Evolutionary conservation across 495 filamentous ascomycete species (phyloP).

Genomic region (Clohesyomyces aquaticus): DNA sequence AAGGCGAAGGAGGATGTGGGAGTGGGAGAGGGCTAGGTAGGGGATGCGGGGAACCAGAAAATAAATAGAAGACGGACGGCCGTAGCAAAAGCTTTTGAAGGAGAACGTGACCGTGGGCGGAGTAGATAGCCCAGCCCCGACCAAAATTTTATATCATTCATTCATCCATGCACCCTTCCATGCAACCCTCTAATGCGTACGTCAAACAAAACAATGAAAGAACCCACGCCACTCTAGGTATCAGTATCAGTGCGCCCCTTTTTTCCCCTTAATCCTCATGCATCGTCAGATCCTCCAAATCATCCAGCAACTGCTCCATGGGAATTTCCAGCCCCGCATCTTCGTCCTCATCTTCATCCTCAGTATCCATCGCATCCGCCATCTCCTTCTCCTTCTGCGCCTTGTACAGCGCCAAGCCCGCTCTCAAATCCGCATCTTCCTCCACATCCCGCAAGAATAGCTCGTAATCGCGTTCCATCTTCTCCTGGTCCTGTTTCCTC

Average conservation of each 20-base stretch:
- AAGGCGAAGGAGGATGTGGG: neutral
- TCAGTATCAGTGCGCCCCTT: neutral
- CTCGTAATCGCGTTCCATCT: constrained; percentile 89
- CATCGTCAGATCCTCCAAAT: constrained; percentile 50
- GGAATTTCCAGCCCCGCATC: constrained; percentile 49
- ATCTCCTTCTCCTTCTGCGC: constrained; percentile 52
- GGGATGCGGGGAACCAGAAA: no score
- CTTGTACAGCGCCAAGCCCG: constrained; percentile 86
- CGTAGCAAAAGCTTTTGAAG: neutral
- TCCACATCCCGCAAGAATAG: constrained; percentile 96
- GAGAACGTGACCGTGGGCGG: no score
- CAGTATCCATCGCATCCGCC: constrained; percentile 66
- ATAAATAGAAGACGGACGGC: neutral
- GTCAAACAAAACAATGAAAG: no score
- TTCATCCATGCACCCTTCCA: no score
- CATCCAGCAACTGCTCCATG: constrained; percentile 52
- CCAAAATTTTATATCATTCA: neutral
- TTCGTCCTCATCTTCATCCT: constrained; percentile 46
- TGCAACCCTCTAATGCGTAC: no score
- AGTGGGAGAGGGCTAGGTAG: neutral
- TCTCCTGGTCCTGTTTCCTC: constrained; percentile 78
- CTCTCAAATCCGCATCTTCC: constrained; percentile 85
- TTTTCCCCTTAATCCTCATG: constrained; percentile 26
- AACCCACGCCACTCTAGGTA: neutral
- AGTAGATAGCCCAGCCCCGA: neutral